Base-by-base conservation (phyloP, 805 yeast species). In the Danielozyma ontarioensis region DNA sequence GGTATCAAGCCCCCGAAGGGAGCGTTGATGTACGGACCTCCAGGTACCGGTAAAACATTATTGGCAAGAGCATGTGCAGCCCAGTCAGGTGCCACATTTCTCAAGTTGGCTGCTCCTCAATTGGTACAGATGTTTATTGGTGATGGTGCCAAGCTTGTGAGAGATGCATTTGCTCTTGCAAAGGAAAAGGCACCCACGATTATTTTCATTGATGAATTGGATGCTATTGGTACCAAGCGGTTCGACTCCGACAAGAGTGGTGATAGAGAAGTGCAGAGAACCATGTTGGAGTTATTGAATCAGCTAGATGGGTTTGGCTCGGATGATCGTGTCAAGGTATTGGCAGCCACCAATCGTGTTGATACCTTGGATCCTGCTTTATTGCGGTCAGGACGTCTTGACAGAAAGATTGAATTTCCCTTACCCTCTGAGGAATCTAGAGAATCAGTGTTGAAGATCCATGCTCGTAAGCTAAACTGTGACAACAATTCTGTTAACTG, bases 301-400 rank as follows among this genome's bases (percentile, higher is more conserved):
- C 72, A 66, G 47, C 59, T 66, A 62, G 99, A 93, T 66, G 99
- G 99, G 31, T 93, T 93, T 55, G 96, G 94, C 21, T 83, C 95
- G 16, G 97, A 93, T 62, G 98, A 93, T 55, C 72, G 97, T 45
- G 98, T 93, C 36, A 93, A 93, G 63, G 97, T 93, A 28, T 72
- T 93, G 44, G 97, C 97, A 11, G 99, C 99, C 27, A 93, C 99
- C 3, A 93, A 93, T 61, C 82, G 98, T 70, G 97, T 93, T 25
- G 99, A 93, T 57, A 95, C 89, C 11, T 72, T 93, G 50, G 99
- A 93, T 67, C 99, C 98, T n/a, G 99, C 99, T 2, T 68, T 93
- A 53, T 71, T 93, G 53, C 83, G 99, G 71, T 86, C 96, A 1
- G 99, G 99, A 53, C 80, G 99, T 67, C 74, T 93, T 56, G 99